Evolutionary conservation across 2,329 filamentous ascomycete genomes (phyloP).

Genomic region (Colletotrichum sp.): DNA sequence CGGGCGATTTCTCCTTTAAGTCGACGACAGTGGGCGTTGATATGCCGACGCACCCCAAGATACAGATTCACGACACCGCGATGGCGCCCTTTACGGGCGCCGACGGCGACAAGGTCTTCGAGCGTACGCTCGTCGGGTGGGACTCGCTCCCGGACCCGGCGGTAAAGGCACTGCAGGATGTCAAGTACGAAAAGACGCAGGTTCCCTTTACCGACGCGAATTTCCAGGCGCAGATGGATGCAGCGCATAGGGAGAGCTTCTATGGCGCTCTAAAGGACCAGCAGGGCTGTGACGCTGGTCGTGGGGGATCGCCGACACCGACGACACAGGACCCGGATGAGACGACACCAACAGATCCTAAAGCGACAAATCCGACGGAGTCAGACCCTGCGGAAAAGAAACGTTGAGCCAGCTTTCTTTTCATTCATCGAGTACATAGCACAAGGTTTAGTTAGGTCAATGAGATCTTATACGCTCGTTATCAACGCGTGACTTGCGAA

Average conservation of each 20-base stretch:
- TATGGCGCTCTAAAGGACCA: not conserved
- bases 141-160: not conserved
- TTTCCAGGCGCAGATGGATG: not conserved
- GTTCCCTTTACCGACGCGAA: not conserved
- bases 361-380: rapidly evolving
- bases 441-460: not conserved
- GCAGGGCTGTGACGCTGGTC: not conserved
- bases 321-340: not conserved
- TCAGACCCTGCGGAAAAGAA: not conserved
- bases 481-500: not conserved
- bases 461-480: rapidly evolving
- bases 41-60: not conserved
- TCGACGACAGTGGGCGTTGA: not conserved
- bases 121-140: not conserved
- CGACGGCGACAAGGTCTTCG: not conserved
- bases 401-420: not conserved
- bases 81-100: not conserved
- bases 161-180: not conserved
- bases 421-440: not conserved
- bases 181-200: not conserved
- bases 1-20: not conserved
- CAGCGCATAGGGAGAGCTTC: not conserved
- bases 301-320: not conserved
- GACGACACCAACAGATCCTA: not conserved
- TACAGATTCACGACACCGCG: not conserved